These are phyloP conservation scores for Sporothrix humicola DNA, from an alignment of 2,329 filamentous ascomycete species.

Conservation along the genomic window DNA sequence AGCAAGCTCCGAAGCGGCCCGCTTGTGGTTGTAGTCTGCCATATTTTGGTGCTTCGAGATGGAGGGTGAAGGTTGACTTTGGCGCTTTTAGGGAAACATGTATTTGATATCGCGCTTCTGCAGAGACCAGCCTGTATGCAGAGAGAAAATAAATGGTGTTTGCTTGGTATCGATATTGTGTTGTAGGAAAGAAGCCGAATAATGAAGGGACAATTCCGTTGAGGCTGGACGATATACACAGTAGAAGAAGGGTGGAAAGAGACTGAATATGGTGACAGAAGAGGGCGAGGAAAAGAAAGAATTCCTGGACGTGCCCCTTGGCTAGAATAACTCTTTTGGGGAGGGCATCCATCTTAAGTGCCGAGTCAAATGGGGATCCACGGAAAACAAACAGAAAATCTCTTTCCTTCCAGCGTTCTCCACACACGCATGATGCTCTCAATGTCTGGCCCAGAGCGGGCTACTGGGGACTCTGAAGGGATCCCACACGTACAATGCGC, in stretches of 20 bases:
- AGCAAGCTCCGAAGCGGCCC: constrained; percentile 30
- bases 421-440: constrained; percentile 31
- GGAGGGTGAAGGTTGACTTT: neutral
- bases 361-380: constrained; percentile 27
- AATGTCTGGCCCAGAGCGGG: neutral
- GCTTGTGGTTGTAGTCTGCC: constrained; percentile 32
- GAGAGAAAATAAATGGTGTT: too few relatives aligned
- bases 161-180: neutral
- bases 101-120: neutral
- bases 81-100: neutral
- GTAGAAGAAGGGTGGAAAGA: neutral
- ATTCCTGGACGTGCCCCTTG: neutral
- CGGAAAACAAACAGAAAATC: constrained; percentile 30
- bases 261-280: neutral
- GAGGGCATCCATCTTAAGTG: constrained; percentile 30
- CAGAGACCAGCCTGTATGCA: neutral
- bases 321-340: neutral
- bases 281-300: constrained; percentile 2
- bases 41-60: constrained; percentile 8
- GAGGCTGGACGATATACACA: neutral
- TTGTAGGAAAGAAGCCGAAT: neutral
- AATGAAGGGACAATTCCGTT: too few relatives aligned
- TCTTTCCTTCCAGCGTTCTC: constrained; percentile 26
- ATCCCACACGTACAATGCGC: constrained; percentile 6
- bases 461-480: constrained; percentile 9